Conservation (phyloP, 2,329 filamentous ascomycete species). For the Arthrobotrys conoides region DNA sequence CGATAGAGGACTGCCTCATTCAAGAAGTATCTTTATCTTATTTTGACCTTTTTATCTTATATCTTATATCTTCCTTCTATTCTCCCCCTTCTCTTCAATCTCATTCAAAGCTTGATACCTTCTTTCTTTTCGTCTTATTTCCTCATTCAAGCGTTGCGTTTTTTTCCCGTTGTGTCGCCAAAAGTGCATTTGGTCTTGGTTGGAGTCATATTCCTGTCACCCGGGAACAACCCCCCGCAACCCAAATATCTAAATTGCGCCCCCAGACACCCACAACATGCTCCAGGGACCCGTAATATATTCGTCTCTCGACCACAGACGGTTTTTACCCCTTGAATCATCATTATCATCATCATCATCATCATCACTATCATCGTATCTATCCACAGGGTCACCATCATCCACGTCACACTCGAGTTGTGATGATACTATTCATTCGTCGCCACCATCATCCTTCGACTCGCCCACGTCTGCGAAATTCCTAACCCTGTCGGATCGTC, state of each 20-base stretch:
- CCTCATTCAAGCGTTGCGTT: neutral
- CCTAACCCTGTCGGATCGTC: slow-evolving; percentile 43
- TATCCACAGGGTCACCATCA: slow-evolving; percentile 35
- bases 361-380: slow-evolving; percentile 30
- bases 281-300: slow-evolving; percentile 51
- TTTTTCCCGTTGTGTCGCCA: slow-evolving; percentile 29
- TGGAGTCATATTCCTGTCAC: slow-evolving; percentile 15
- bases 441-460: slow-evolving; percentile 56
- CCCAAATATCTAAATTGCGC: slow-evolving; percentile 6
- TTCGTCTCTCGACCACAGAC: slow-evolving; percentile 54
- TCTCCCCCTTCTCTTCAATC: too few species aligned
- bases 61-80: neutral
- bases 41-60: neutral
- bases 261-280: slow-evolving; percentile 41
- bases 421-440: slow-evolving; percentile 37
- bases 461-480: slow-evolving; percentile 46
- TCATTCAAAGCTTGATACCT: neutral
- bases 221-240: neutral
- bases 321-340: slow-evolving; percentile 43
- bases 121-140: neutral
- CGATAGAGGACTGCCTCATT: slow-evolving; percentile 12
- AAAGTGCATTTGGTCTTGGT: slow-evolving; percentile 32
- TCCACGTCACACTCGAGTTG: slow-evolving; percentile 33
- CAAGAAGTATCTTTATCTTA: slow-evolving; percentile 12
- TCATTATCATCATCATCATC: slow-evolving; percentile 34